Conservation (phyloP, 2,329 filamentous ascomycete species). For the Monosporascus sp. region DNA sequence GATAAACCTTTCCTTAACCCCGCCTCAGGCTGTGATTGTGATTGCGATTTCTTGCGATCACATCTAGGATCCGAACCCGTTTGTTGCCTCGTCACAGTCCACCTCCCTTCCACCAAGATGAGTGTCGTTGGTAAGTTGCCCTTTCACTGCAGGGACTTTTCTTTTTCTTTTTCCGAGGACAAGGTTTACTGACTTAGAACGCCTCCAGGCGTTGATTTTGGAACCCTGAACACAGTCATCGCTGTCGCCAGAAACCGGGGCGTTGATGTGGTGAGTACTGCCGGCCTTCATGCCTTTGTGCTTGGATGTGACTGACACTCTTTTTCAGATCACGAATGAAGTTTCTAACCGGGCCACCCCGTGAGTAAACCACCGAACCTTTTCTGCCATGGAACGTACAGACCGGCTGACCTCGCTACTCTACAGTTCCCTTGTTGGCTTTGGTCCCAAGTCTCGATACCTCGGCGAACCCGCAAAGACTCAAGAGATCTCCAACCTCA, state of each 20-base stretch:
- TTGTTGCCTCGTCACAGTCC: slow-evolving; percentile 11
- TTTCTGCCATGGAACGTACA: slow-evolving; percentile 1
- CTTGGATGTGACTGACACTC: slow-evolving; percentile 10
- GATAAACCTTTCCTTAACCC: not conserved
- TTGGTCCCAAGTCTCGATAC: slow-evolving; percentile 89
- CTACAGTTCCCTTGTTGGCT: slow-evolving; percentile 83
- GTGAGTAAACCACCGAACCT: slow-evolving; percentile 53
- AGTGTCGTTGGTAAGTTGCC: slow-evolving; percentile 46
- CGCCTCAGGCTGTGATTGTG: not conserved
- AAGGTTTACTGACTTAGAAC: slow-evolving; percentile 1
- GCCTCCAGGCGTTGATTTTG: slow-evolving; percentile 76
- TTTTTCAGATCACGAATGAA: slow-evolving; percentile 87
- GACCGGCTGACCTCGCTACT: slow-evolving; percentile 16
- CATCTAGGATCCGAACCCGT: slow-evolving; percentile 1
- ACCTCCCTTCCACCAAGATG: slow-evolving; percentile 37
- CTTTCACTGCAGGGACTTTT: not conserved
- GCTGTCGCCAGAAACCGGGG: slow-evolving; percentile 97
- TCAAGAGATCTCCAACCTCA: slow-evolving; percentile 98
- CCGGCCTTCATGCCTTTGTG: slow-evolving; percentile 8
- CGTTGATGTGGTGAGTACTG: slow-evolving; percentile 87
- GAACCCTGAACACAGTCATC: slow-evolving; percentile 93
- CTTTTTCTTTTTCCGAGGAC: not conserved
- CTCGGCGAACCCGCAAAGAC: slow-evolving; percentile 95
- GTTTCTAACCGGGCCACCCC: slow-evolving; percentile 97
- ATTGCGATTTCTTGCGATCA: not conserved